phyloP scores from a whole-genome alignment of 768 basidiomycete genomes.

The Hericium rajendrae region DNA sequence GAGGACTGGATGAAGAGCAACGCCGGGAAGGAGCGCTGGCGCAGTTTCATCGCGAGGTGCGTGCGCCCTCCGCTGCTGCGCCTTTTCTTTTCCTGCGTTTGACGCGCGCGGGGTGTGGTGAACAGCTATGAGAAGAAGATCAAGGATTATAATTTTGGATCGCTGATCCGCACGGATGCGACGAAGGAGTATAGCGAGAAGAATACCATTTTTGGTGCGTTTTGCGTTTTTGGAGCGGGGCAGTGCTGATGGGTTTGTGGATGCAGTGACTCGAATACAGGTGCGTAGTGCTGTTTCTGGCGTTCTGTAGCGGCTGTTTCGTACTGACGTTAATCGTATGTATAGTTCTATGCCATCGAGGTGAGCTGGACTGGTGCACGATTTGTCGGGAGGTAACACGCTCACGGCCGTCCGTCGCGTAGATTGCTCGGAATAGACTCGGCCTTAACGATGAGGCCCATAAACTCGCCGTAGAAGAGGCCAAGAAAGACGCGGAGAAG shows the following conservation, averaged over 20 bases:
- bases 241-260: not conserved
- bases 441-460: conserved; percentile 86
- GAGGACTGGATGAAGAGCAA: conserved; percentile 91
- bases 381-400: too few relatives aligned
- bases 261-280: conserved; percentile 60
- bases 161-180: conserved; percentile 77
- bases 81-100: not conserved
- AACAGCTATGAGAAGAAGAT: conserved; percentile 80
- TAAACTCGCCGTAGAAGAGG: conserved; percentile 68
- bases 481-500: conserved; percentile 40
- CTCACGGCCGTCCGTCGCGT: not conserved
- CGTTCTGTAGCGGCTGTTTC: not conserved
- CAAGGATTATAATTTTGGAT: conserved; percentile 95
- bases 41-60: conserved; percentile 73
- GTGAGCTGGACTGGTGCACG: conserved; percentile 25
- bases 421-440: conserved; percentile 88
- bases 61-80: conserved; percentile 16
- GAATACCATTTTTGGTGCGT: conserved; percentile 88
- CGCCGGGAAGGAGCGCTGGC: conserved; percentile 84
- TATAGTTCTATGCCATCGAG: conserved; percentile 89
- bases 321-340: not conserved
- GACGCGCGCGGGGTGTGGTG: not conserved
- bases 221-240: conserved; percentile 1
- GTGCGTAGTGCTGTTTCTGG: conserved; percentile 24
- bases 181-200: conserved; percentile 76